Conservation (phyloP, 1,139 yeast genomes). For the Entelexis sorbosivorans region DNA sequence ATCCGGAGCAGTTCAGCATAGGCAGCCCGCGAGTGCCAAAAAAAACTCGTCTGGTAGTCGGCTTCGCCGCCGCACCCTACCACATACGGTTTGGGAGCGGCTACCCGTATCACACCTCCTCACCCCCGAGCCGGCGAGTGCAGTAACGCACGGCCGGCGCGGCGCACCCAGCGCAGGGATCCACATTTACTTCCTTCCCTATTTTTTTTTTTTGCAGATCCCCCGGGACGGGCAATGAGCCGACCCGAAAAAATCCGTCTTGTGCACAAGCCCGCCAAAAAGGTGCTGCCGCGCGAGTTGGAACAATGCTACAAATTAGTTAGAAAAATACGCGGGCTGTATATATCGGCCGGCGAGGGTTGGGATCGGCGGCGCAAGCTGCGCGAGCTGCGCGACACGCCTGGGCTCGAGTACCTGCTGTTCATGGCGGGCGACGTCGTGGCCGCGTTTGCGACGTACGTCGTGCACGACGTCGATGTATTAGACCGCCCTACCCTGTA, state of each 20-base stretch:
- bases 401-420: constrained; percentile 11
- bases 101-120: too few relatives aligned
- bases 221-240: neutral
- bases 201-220: too few relatives aligned
- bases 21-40: neutral
- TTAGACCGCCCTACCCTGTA: constrained; percentile 3
- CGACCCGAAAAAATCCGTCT: neutral
- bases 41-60: neutral
- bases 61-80: neutral
- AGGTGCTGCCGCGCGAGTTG: constrained; percentile 11
- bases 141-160: too few relatives aligned
- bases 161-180: too few relatives aligned
- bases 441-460: constrained; percentile 15
- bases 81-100: neutral
- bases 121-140: too few relatives aligned
- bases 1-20: neutral
- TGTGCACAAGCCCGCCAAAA: constrained; percentile 5
- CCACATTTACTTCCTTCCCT: too few relatives aligned
- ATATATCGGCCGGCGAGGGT: constrained; percentile 13
- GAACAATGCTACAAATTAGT: constrained; percentile 15
- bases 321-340: constrained; percentile 10
- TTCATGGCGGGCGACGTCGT: neutral
- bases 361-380: constrained; percentile 14
- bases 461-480: constrained; percentile 6
- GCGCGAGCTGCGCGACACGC: constrained; percentile 14